These are phyloP conservation scores for Dioszegia hungarica DNA, from an alignment of 768 basidiomycete species.

Conservation along the genomic window DNA sequence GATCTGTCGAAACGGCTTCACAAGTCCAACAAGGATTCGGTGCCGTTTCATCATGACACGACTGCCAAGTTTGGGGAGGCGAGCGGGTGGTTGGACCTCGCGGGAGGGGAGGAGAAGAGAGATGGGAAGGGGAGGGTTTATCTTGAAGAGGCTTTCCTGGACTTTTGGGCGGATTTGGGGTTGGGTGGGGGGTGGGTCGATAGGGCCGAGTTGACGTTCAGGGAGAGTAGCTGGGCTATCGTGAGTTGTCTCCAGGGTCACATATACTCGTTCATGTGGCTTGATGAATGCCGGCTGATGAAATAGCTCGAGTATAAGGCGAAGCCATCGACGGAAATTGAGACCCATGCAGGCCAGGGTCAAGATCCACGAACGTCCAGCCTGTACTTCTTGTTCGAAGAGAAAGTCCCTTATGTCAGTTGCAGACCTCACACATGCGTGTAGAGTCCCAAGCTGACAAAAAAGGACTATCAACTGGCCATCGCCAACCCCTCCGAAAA, in stretches of 20 bases:
- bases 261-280: neutral
- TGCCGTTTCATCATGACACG: conserved; percentile 89
- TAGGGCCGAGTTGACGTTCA: conserved; percentile 69
- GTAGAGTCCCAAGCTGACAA: neutral
- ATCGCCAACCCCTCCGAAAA: conserved; percentile 35
- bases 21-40: conserved; percentile 72
- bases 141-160: conserved; percentile 83
- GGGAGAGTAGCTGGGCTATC: conserved; percentile 88
- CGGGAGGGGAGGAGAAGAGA: conserved; percentile 52
- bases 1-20: conserved; percentile 73
- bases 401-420: conserved; percentile 77
- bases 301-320: conserved; percentile 81
- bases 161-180: conserved; percentile 56
- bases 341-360: conserved; percentile 22
- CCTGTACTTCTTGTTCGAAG: conserved; percentile 79
- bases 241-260: conserved; percentile 53
- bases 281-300: no score
- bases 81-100: conserved; percentile 46
- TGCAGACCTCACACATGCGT: conserved; percentile 51
- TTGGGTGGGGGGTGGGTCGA: conserved; percentile 69
- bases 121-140: conserved; percentile 33
- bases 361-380: conserved; percentile 68
- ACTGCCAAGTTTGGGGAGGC: conserved; percentile 64
- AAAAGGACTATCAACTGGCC: conserved; percentile 41
- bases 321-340: conserved; percentile 51